Conservation (phyloP, 1,284 basidiomycete species). For the Malassezia restricta region DNA sequence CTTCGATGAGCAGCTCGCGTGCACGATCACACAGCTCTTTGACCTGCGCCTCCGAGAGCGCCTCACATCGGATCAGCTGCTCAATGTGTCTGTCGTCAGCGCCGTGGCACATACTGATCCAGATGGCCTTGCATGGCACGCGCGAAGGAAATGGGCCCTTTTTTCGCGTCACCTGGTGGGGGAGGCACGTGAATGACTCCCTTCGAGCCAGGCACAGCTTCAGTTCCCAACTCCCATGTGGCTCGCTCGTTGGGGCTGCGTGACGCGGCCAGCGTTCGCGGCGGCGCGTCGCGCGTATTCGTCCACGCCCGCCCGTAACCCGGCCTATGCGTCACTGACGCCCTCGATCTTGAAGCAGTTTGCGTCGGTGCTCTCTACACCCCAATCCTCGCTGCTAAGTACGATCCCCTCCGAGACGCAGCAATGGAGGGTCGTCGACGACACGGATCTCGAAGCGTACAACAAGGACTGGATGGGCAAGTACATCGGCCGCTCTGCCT, state of each 20-base stretch:
- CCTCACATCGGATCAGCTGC: constrained; percentile 37
- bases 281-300: no score
- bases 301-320: not conserved
- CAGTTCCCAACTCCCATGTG: no score
- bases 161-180: no score
- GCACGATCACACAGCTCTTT: constrained; percentile 72
- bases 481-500: constrained; percentile 69
- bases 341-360: constrained; percentile 49
- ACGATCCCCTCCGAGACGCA: constrained; percentile 47
- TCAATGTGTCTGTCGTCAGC: constrained; percentile 27
- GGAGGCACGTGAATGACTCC: no score
- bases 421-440: constrained; percentile 46
- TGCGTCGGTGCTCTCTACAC: constrained; percentile 48
- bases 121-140: constrained; percentile 14
- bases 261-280: no score
- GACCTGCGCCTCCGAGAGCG: constrained; percentile 35
- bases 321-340: constrained; percentile 49
- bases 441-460: constrained; percentile 60
- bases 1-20: constrained; percentile 82
- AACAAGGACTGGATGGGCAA: constrained; percentile 98
- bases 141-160: not conserved
- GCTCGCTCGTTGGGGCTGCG: no score
- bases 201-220: no score
- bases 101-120: constrained; percentile 14
- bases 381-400: constrained; percentile 48